phyloP scores from a whole-genome alignment of 768 basidiomycete species.

The Daedalea quercina region DNA sequence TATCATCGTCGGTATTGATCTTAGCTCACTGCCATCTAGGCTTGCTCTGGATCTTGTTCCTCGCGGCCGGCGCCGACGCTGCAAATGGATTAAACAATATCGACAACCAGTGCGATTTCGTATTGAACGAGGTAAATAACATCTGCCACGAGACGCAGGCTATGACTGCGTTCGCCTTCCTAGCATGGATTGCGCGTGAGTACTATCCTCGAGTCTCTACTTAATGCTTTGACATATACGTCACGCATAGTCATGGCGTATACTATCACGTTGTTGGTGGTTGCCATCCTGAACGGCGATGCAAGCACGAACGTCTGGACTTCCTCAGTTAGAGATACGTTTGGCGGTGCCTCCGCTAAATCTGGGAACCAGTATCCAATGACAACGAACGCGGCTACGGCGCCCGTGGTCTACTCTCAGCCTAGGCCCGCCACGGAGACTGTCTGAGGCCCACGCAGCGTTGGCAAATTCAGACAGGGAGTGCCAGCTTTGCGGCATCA shows the following conservation, averaged over 20 bases:
- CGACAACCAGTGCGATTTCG: slow-evolving; percentile 11
- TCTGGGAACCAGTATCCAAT: not conserved
- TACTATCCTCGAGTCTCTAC: not conserved
- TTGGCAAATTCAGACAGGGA: not conserved
- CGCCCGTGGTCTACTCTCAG: not conserved
- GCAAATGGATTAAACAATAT: slow-evolving; percentile 6
- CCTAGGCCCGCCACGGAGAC: not conserved
- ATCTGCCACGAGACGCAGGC: slow-evolving; percentile 21
- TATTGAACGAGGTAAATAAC: slow-evolving; percentile 3
- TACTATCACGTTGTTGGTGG: slow-evolving; percentile 10
- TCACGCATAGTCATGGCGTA: slow-evolving; percentile 10
- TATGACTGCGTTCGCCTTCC: slow-evolving; percentile 22
- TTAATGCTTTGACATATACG: not conserved
- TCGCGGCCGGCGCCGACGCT: slow-evolving; percentile 19
- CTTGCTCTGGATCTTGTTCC: slow-evolving; percentile 25
- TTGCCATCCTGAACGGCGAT: slow-evolving; percentile 8
- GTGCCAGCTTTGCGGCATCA: no score
- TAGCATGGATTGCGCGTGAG: slow-evolving; percentile 19
- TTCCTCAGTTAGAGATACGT: slow-evolving; percentile 6
- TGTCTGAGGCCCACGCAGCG: not conserved
- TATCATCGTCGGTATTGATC: not conserved
- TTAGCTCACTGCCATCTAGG: slow-evolving; percentile 2
- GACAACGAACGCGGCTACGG: not conserved
- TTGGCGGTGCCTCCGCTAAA: not conserved
- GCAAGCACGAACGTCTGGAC: slow-evolving; percentile 10